Conservation (phyloP, 371 early-diverging fungal genomes). For the Mortierella sp. region DNA sequence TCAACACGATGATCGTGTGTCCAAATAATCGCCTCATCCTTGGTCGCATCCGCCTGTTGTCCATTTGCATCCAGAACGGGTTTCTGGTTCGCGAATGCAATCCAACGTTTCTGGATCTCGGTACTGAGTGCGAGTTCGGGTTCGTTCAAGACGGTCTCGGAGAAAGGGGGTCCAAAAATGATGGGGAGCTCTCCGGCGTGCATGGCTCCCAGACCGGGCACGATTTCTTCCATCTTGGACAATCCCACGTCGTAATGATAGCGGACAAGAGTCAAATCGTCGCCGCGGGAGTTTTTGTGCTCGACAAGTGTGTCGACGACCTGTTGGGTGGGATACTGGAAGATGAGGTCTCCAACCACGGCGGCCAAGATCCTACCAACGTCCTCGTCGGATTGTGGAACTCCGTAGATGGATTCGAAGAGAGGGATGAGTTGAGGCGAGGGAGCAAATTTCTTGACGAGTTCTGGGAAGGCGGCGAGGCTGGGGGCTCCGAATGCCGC, state of each 20-base stretch:
- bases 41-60: neutral
- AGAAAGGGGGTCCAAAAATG: conserved; percentile 9
- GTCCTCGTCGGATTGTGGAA: neutral
- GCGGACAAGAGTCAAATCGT: neutral
- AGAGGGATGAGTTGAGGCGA: neutral
- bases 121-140: neutral
- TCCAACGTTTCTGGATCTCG: conserved; percentile 15
- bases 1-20: conserved; percentile 7
- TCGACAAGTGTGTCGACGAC: neutral
- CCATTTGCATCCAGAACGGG: no score
- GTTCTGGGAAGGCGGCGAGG: neutral
- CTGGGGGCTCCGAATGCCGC: neutral
- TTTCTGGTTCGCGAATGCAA: conserved; percentile 17
- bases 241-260: conserved; percentile 9
- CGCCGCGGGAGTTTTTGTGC: neutral
- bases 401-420: conserved; percentile 9
- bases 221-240: neutral
- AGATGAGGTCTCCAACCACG: conserved; percentile 3
- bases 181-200: conserved; percentile 9
- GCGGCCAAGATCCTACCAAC: neutral
- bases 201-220: conserved; percentile 14
- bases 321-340: conserved; percentile 5
- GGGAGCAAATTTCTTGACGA: neutral
- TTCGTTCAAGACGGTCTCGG: neutral
- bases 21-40: conserved; percentile 2